Evolutionary conservation across 164 flowering plant species (phyloP).

Genomic region (Aristolochia contorta): DNA sequence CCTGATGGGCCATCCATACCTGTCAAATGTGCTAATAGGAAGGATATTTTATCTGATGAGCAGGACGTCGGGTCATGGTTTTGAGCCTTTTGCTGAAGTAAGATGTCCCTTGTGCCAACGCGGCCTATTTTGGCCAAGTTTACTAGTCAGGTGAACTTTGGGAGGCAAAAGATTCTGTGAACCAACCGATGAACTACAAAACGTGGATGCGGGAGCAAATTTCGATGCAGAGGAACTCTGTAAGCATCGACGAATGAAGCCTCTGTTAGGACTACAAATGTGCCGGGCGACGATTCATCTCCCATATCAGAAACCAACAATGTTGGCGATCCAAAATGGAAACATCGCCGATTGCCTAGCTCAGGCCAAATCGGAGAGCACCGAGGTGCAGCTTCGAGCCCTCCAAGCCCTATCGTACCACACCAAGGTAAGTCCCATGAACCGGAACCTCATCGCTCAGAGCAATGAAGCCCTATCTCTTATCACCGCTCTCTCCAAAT

Average conservation of each 20-base stretch:
- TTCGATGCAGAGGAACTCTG: slow-evolving; percentile 2
- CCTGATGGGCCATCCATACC: too few species aligned
- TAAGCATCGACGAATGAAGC: slow-evolving; percentile 3
- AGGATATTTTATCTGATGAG: too few species aligned
- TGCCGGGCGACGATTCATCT: background rate
- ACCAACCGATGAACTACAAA: too few species aligned
- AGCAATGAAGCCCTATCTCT: slow-evolving; percentile 32
- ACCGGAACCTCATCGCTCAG: slow-evolving; percentile 37
- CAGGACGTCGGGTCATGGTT: too few species aligned
- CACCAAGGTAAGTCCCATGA: slow-evolving; percentile 50
- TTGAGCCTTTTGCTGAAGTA: too few species aligned
- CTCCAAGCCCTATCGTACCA: slow-evolving; percentile 32
- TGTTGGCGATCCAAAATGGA: slow-evolving; percentile 3
- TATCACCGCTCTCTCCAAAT: slow-evolving; percentile 27
- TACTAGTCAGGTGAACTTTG: too few species aligned
- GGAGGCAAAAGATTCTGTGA: too few species aligned
- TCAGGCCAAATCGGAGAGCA: slow-evolving; percentile 21
- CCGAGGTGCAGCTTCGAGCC: slow-evolving; percentile 29
- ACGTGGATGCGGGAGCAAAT: slow-evolving; percentile 2
- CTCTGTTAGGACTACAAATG: background rate
- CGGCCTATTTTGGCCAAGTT: too few species aligned
- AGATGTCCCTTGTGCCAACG: too few species aligned
- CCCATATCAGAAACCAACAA: background rate
- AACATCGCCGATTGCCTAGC: slow-evolving; percentile 4
- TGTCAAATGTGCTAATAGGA: too few species aligned